Base-by-base conservation (phyloP, 306 rosid genomes). In the Spatholobus suberectus region DNA sequence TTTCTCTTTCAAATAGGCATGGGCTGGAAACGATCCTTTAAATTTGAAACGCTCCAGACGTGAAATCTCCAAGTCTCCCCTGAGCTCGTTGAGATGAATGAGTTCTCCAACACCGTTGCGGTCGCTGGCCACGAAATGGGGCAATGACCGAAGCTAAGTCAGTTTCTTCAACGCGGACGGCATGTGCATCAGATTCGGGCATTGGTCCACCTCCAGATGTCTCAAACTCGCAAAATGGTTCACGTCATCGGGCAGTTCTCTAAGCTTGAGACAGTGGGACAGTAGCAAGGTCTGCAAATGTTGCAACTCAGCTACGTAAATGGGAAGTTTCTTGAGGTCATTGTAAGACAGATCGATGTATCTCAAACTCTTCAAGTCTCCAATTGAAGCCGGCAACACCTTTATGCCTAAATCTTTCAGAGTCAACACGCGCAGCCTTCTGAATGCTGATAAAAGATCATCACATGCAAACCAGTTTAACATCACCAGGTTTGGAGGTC, bases 241-340 rank as follows among this genome's bases (percentile, higher is more conserved):
- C 11, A 32, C 10, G 2, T 18, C 47, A 32, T 32, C 8, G 1
- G 77, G 77, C 46, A 73, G 6, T 35, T 73, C 12, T 34, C 5
- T 29, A 2, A 73, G 27, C 32, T 8, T 1, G 23, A 51, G 47
- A 34, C 65, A 73, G 13, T 73, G 18, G 55, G 47, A 49, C 62
- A 73, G 2, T 26, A 51, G 5, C 65, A 73, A 51, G 2, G 77
- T 73, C 63, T 51, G 44, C 46, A 73, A 73, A 73, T 73, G 65
- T 46, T 5, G 20, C 63, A 73, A n/a, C 34, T 51, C 27, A 0
- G 46, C 65, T 5, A 73, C 32, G 46, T 18, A 49, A 29, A 5
- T 5, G 2, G 77, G 77, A 29, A 73, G 62, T 51, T 73, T 10
- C 32, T 32, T 0, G 32, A 73, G 9, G 65, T 18, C 51, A 3